These are phyloP conservation scores for Boletus barrowsii DNA, from an alignment of 768 basidiomycete species.

Conservation along the genomic window DNA sequence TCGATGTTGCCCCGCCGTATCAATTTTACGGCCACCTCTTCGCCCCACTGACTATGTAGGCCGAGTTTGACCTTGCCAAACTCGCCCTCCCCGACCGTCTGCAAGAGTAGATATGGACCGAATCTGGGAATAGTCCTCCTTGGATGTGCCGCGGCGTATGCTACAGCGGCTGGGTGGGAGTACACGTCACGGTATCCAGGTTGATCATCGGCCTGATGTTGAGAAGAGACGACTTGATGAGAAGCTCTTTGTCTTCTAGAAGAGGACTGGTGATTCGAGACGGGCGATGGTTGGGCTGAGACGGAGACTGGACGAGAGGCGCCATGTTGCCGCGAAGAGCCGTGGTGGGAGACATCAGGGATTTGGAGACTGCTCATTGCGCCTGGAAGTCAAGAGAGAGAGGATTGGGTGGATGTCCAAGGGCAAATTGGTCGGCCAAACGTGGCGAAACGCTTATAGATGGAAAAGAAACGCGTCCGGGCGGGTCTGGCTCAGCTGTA, in stretches of 20 bases:
- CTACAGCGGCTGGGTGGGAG: slow-evolving; percentile 78
- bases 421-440: too few relatives aligned
- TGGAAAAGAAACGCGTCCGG: slow-evolving; percentile 24
- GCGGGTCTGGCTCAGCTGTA: slow-evolving; percentile 16
- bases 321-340: slow-evolving; percentile 43
- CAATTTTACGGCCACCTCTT: slow-evolving; percentile 98
- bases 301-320: slow-evolving; percentile 58
- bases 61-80: slow-evolving; percentile 99
- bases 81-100: slow-evolving; percentile 97
- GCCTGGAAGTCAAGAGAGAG: neutral
- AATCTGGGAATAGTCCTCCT: slow-evolving; percentile 88
- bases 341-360: slow-evolving; percentile 41
- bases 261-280: slow-evolving; percentile 37
- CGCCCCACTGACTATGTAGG: slow-evolving; percentile 87
- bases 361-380: slow-evolving; percentile 41
- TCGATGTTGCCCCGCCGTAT: slow-evolving; percentile 93
- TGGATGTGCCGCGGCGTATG: slow-evolving; percentile 80
- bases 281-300: slow-evolving; percentile 49
- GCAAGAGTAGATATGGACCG: slow-evolving; percentile 91
- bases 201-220: slow-evolving; percentile 42
- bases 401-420: neutral
- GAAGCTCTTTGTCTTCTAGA: slow-evolving; percentile 68
- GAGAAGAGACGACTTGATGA: slow-evolving; percentile 60
- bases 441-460: slow-evolving; percentile 9
- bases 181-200: slow-evolving; percentile 70